Percentiles rank a stretch among this genome's conserved stretches.
Conservation (phyloP, 768 basidiomycete species). For the Russula compacta region DNA sequence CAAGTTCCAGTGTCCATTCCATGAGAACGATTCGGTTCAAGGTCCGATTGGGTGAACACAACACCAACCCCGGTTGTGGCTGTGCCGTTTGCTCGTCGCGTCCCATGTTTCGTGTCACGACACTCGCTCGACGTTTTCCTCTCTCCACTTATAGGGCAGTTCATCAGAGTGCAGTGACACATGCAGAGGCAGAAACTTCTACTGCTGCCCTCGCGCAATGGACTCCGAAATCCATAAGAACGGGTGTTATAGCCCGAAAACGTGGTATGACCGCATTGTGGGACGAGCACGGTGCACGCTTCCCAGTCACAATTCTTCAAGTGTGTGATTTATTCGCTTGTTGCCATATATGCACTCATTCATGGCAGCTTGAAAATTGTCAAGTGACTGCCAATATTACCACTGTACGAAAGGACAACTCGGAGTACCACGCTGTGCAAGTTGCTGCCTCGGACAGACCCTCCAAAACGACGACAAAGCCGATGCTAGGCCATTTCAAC, state of each 20-base stretch:
- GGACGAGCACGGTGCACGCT: conserved; percentile 79
- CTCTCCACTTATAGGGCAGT: conserved; percentile 33
- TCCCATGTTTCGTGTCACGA: conserved; percentile 38
- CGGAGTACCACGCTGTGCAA: conserved; percentile 87
- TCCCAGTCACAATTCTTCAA: conserved; percentile 93
- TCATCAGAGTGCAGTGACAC: conserved; percentile 34
- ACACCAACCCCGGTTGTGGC: neutral
- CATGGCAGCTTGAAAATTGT: conserved; percentile 67
- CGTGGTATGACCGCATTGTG: conserved; percentile 93
- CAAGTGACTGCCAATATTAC: conserved; percentile 78
- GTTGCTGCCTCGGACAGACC: conserved; percentile 76
- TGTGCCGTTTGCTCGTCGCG: neutral
- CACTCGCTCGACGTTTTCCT: conserved; percentile 33
- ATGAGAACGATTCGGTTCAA: neutral
- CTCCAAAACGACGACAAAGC: conserved; percentile 59
- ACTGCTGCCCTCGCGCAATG: conserved; percentile 43
- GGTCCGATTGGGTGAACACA: neutral
- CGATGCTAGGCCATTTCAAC: conserved; percentile 85
- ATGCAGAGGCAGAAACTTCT: conserved; percentile 27
- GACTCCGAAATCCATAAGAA: conserved; percentile 78
- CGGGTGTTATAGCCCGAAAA: conserved; percentile 90
- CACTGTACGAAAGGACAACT: conserved; percentile 52
- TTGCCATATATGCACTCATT: neutral
- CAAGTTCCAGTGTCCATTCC: conserved; percentile 19
- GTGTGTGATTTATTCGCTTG: conserved; percentile 33